These are phyloP conservation scores for Sporisorium graminicola DNA, from an alignment of 1,284 basidiomycete species.

Conservation along the genomic window DNA sequence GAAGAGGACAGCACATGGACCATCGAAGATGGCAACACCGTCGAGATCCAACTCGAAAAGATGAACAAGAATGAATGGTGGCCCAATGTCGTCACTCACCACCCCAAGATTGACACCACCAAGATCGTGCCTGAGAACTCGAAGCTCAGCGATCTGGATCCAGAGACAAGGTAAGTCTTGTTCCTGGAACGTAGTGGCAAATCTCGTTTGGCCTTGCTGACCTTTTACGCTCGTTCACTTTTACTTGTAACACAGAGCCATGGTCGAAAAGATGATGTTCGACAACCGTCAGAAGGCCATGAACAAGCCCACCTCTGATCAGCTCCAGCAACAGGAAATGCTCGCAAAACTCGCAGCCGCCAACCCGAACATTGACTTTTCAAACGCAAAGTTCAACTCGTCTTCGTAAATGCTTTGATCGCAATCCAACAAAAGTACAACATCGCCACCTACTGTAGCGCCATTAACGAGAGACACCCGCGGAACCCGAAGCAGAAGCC, in stretches of 20 bases:
- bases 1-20: constrained; percentile 98
- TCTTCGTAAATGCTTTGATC: constrained; percentile 20
- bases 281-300: constrained; percentile 99
- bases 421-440: background rate
- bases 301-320: constrained; percentile 78
- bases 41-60: constrained; percentile 88
- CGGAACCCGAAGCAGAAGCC: constrained; percentile 1
- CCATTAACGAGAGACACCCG: constrained; percentile 23
- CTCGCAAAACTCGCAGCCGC: constrained; percentile 44
- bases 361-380: constrained; percentile 54
- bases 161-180: constrained; percentile 76
- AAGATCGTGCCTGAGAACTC: constrained; percentile 97
- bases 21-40: constrained; percentile 81
- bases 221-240: background rate
- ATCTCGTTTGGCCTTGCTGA: background rate
- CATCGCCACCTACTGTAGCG: background rate
- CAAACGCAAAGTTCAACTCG: constrained; percentile 50
- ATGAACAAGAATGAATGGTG: constrained; percentile 91
- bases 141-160: constrained; percentile 94
- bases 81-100: constrained; percentile 94
- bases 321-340: constrained; percentile 61
- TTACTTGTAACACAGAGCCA: constrained; percentile 74
- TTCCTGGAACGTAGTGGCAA: background rate
- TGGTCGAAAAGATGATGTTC: constrained; percentile 99
- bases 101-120: constrained; percentile 95